Evolutionary conservation across 495 filamentous ascomycete species (phyloP).

Genomic region (Tetracladium marchalianum): DNA sequence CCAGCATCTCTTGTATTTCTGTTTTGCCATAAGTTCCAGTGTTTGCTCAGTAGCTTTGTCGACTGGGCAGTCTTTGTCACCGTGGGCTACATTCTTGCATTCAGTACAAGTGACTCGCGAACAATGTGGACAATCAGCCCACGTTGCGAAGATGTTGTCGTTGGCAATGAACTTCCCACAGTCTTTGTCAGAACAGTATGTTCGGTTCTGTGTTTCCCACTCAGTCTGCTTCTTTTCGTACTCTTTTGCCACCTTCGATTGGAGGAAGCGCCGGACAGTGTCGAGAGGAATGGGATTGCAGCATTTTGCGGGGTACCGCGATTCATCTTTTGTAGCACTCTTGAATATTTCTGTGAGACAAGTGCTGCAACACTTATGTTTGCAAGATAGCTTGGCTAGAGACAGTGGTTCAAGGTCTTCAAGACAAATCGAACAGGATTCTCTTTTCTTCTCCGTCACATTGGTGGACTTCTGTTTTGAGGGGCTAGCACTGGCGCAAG

Average conservation of each 20-base stretch:
- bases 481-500: no score
- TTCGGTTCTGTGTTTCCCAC: constrained; percentile 7
- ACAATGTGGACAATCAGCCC: constrained; percentile 28
- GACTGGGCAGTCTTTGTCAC: background rate
- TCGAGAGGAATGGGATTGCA: constrained; percentile 5
- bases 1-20: constrained; percentile 9
- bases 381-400: background rate
- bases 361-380: constrained; percentile 13
- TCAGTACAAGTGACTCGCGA: constrained; percentile 26
- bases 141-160: constrained; percentile 4
- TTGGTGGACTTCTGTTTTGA: no score
- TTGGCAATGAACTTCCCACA: constrained; percentile 11
- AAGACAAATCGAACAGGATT: no score
- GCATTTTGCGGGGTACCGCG: constrained; percentile 13
- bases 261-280: constrained; percentile 7
- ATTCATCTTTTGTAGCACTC: constrained; percentile 11
- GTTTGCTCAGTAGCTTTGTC: background rate
- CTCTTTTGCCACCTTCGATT: background rate
- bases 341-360: constrained; percentile 12
- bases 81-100: constrained; percentile 24
- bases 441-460: no score
- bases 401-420: no score
- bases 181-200: constrained; percentile 10
- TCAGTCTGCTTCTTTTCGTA: constrained; percentile 13
- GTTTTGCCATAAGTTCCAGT: background rate